These are phyloP conservation scores for Tetracladium marchalianum DNA, from an alignment of 495 filamentous ascomycete genomes.

Conservation along the genomic window DNA sequence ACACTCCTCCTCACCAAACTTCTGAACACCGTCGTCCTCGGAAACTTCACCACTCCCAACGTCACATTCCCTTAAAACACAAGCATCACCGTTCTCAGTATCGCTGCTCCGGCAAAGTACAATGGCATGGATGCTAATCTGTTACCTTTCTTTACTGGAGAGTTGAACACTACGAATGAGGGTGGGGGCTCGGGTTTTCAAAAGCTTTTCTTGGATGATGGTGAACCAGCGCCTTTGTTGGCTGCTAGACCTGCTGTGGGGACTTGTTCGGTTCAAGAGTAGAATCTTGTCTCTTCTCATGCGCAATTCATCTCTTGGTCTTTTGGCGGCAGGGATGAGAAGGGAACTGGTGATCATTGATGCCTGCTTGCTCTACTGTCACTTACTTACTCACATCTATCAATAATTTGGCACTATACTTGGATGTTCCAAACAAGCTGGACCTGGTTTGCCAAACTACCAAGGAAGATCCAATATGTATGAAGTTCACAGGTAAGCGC, in stretches of 20 bases:
- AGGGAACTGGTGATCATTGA: not conserved
- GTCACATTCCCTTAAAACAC: constrained; percentile 4
- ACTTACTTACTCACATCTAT: constrained; percentile 42
- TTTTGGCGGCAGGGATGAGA: not conserved
- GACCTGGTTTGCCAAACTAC: constrained; percentile 31
- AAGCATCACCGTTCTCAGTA: constrained; percentile 32
- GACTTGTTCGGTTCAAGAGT: constrained; percentile 36
- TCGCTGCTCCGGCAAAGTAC: constrained; percentile 31
- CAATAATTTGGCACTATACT: constrained; percentile 40
- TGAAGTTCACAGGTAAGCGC: constrained; percentile 34
- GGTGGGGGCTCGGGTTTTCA: constrained; percentile 23
- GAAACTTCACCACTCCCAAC: constrained; percentile 38
- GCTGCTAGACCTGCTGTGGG: constrained; percentile 34
- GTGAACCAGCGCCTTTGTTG: constrained; percentile 35
- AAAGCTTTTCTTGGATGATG: constrained; percentile 43
- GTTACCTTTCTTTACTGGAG: constrained; percentile 39
- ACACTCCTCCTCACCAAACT: constrained; percentile 35
- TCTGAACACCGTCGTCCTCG: constrained; percentile 42
- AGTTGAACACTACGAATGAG: constrained; percentile 31
- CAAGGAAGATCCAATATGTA: constrained; percentile 32
- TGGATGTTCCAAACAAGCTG: constrained; percentile 34
- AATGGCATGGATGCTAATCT: constrained; percentile 36
- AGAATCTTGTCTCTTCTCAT: constrained; percentile 1
- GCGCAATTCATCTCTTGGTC: not conserved
- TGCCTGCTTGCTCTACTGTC: constrained; percentile 24